A percentile compares a stretch with the other conserved stretches of the same genome.
Evolutionary conservation across 768 basidiomycete species (phyloP).

Genomic region (Lactifluus pinguis): DNA sequence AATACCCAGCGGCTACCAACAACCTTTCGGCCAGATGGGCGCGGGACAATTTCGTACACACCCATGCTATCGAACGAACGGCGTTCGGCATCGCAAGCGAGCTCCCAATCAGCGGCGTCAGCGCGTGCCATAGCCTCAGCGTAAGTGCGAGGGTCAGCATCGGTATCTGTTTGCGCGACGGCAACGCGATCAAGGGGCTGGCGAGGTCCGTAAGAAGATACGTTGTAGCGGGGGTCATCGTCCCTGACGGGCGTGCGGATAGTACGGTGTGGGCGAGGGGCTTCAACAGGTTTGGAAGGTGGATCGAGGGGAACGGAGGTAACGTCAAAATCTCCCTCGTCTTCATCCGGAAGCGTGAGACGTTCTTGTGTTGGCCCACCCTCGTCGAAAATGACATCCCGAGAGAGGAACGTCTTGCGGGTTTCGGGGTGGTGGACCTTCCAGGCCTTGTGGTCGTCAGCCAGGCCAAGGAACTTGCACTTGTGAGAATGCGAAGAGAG

Average conservation of each 20-base stretch:
- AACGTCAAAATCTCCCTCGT: neutral
- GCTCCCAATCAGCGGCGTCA: no score
- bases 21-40: constrained; percentile 23
- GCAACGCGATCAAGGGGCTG: neutral
- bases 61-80: neutral
- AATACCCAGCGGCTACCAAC: constrained; percentile 29
- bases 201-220: neutral
- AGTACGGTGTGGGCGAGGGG: neutral
- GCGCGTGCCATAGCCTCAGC: no score
- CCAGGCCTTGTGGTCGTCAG: constrained; percentile 11
- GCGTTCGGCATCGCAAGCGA: neutral
- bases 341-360: neutral
- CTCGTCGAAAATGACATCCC: constrained; percentile 16
- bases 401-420: neutral
- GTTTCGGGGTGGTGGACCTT: neutral
- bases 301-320: no score
- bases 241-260: neutral
- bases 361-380: neutral
- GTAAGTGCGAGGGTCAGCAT: neutral
- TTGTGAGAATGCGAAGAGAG: constrained; percentile 5
- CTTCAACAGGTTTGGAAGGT: no score
- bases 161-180: neutral
- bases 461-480: constrained; percentile 18
- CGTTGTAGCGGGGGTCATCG: neutral
- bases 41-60: constrained; percentile 17